Evolutionary conservation across 1,284 basidiomycete genomes (phyloP).

Genomic region (Cryptococcus jaspeensis): DNA sequence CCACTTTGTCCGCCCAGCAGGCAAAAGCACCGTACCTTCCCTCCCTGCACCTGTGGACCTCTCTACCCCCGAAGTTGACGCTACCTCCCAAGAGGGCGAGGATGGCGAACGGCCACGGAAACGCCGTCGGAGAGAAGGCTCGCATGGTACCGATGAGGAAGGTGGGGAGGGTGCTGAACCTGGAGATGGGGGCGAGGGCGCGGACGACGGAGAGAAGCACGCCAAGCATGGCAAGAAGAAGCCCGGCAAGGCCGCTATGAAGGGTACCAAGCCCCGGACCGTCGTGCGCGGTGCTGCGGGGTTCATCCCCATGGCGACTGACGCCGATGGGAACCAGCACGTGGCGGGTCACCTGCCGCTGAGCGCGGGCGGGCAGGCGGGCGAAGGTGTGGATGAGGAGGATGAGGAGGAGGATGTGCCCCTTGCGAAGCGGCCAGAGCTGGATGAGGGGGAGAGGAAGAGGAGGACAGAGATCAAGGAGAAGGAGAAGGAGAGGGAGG

Average conservation of each 20-base stretch:
- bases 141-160: slow-evolving; percentile 13
- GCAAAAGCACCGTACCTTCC: slow-evolving; percentile 37
- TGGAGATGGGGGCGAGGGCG: slow-evolving; percentile 2
- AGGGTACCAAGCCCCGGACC: slow-evolving; percentile 38
- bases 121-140: slow-evolving; percentile 11
- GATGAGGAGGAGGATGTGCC: slow-evolving; percentile 32
- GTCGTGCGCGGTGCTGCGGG: slow-evolving; percentile 38
- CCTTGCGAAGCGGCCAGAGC: slow-evolving; percentile 36
- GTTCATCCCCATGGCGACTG: slow-evolving; percentile 30
- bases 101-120: slow-evolving; percentile 33
- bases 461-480: slow-evolving; percentile 21
- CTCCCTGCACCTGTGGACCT: slow-evolving; percentile 33
- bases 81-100: slow-evolving; percentile 6
- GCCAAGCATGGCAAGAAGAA: slow-evolving; percentile 23
- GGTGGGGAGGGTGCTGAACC: too few species aligned
- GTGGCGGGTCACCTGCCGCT: slow-evolving; percentile 15
- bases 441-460: slow-evolving; percentile 48
- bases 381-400: slow-evolving; percentile 3
- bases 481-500: slow-evolving; percentile 16
- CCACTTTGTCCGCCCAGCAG: slow-evolving; percentile 38
- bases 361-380: slow-evolving; percentile 1
- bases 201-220: slow-evolving; percentile 1
- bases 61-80: slow-evolving; percentile 13
- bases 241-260: slow-evolving; percentile 26
- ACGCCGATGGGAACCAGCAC: slow-evolving; percentile 22